Evolutionary conservation across 2,329 filamentous ascomycete species (phyloP).

Genomic region (Elsinoe necatrix): DNA sequence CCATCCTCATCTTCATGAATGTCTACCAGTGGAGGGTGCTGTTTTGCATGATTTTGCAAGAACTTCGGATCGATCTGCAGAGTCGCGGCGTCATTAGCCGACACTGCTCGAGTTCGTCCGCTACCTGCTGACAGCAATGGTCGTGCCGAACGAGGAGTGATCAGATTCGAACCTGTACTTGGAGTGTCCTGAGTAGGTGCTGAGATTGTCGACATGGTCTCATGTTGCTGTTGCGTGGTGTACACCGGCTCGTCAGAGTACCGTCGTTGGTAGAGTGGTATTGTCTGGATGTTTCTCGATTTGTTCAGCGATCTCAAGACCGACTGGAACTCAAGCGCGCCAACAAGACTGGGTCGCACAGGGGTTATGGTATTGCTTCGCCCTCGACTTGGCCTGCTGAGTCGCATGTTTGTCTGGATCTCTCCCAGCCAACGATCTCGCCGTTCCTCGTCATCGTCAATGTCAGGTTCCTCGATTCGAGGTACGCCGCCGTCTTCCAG

Average conservation of each 20-base stretch:
- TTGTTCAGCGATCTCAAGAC: conserved; percentile 79
- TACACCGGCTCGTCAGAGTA: conserved; percentile 57
- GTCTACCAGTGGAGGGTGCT: conserved; percentile 11
- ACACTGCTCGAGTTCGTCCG: conserved; percentile 44
- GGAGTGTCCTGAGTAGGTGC: conserved; percentile 37
- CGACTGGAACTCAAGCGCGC: conserved; percentile 86
- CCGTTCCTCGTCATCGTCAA: conserved; percentile 57
- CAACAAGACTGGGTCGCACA: conserved; percentile 86
- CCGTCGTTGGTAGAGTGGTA: conserved; percentile 59
- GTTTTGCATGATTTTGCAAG: conserved; percentile 10
- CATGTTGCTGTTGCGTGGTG: conserved; percentile 39
- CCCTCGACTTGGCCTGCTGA: conserved; percentile 58
- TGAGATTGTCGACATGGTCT: conserved; percentile 41
- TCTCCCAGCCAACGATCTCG: conserved; percentile 62
- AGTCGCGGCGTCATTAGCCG: conserved; percentile 48
- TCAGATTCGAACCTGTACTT: conserved; percentile 20
- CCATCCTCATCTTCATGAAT: conserved; percentile 22
- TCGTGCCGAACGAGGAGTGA: conserved; percentile 8
- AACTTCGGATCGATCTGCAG: conserved; percentile 36
- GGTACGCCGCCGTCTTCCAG: conserved; percentile 47
- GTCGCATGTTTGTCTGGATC: conserved; percentile 85
- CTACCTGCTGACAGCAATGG: conserved; percentile 15
- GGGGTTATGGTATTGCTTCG: conserved; percentile 69
- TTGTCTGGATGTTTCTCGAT: conserved; percentile 65
- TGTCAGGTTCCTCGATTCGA: conserved; percentile 46